These are phyloP conservation scores for Pichia sp. DNA, from an alignment of 1,139 yeast species.

Conservation along the genomic window DNA sequence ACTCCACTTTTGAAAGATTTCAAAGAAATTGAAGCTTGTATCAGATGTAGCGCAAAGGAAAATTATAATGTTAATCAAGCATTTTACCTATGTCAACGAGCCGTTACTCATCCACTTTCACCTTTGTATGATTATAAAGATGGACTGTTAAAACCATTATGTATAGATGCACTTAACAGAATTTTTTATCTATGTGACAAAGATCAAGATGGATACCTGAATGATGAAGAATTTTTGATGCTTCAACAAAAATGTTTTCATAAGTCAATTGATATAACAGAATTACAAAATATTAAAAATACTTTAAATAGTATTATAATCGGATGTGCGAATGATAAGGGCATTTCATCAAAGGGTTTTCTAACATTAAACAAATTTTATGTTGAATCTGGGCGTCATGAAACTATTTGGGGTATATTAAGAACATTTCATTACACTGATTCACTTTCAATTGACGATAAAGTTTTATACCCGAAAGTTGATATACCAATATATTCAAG, in stretches of 20 bases:
- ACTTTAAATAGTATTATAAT: slow-evolving; percentile 30
- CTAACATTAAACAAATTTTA: slow-evolving; percentile 68
- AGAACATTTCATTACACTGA: slow-evolving; percentile 87
- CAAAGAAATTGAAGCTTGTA: slow-evolving; percentile 89
- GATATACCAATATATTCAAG: slow-evolving; percentile 75
- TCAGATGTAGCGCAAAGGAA: slow-evolving; percentile 77
- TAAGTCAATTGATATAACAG: slow-evolving; percentile 47
- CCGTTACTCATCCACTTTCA: slow-evolving; percentile 89
- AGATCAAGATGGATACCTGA: slow-evolving; percentile 82
- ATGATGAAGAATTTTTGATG: slow-evolving; percentile 59
- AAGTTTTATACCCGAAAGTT: slow-evolving; percentile 66
- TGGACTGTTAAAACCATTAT: slow-evolving; percentile 71
- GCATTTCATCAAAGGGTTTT: slow-evolving; percentile 72
- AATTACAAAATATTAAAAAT: slow-evolving; percentile 43
- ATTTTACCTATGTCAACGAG: slow-evolving; percentile 85
- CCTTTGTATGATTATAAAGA: slow-evolving; percentile 92
- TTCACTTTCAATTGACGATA: slow-evolving; percentile 76
- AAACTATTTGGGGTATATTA: slow-evolving; percentile 91
- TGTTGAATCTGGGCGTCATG: slow-evolving; percentile 90
- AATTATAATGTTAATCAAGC: slow-evolving; percentile 80
- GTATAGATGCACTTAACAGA: slow-evolving; percentile 68
- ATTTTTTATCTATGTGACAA: slow-evolving; percentile 80
- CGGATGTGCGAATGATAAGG: slow-evolving; percentile 31
- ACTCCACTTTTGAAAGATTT: slow-evolving; percentile 82
- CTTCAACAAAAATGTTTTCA: slow-evolving; percentile 75